Conservation (phyloP, 1,284 basidiomycete species). For the Schizophyllum amplum region DNA sequence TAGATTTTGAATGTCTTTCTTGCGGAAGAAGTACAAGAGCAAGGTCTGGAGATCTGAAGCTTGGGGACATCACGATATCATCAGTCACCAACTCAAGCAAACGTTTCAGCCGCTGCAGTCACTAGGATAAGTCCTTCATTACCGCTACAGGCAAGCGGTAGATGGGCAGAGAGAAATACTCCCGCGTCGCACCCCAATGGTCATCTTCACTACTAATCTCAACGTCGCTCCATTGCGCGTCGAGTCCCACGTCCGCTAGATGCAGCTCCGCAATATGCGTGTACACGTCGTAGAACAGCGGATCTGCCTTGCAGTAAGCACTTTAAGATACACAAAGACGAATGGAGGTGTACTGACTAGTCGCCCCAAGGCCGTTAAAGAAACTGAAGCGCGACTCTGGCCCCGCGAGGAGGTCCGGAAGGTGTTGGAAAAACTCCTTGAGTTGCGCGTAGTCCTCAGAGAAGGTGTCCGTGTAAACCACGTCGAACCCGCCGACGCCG, state of each 20-base stretch:
- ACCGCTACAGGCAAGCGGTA: constrained; percentile 57
- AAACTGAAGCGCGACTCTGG: constrained; percentile 84
- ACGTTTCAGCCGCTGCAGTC: background rate
- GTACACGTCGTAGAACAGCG: constrained; percentile 88
- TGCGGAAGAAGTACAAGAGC: too few relatives aligned
- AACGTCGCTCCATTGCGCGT: constrained; percentile 69
- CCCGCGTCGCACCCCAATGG: constrained; percentile 62
- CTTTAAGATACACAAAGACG: constrained; percentile 16
- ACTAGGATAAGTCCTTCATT: constrained; percentile 21
- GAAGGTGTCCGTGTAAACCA: constrained; percentile 94
- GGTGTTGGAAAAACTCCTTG: constrained; percentile 73
- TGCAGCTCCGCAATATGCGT: constrained; percentile 84
- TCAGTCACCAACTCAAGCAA: too few relatives aligned
- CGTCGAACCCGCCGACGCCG: constrained; percentile 70
- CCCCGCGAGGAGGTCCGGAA: constrained; percentile 78
- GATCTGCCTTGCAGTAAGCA: constrained; percentile 39
- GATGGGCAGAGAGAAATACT: constrained; percentile 63
- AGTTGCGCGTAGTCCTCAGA: constrained; percentile 83
- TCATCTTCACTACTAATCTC: constrained; percentile 44
- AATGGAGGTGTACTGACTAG: constrained; percentile 46
- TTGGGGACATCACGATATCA: too few relatives aligned
- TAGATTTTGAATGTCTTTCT: too few relatives aligned
- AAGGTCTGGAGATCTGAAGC: too few relatives aligned
- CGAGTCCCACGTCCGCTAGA: constrained; percentile 71
- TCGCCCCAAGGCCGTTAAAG: constrained; percentile 96